Conservation (phyloP, 257 asterid genomes). For the Hygrophila difformis region DNA sequence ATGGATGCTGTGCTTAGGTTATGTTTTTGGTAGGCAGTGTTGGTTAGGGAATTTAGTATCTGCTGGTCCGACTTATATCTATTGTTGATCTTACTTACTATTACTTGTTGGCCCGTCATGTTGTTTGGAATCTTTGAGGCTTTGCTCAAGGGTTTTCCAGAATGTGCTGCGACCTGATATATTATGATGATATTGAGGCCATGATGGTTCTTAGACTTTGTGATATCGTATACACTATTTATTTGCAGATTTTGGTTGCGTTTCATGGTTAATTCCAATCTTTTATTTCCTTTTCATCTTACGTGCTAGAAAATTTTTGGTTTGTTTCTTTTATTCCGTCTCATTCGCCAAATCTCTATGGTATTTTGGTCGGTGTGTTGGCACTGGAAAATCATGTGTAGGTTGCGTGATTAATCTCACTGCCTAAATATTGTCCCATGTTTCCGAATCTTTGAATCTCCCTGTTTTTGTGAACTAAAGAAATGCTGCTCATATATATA, state of each 20-base stretch:
- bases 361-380: too few species aligned
- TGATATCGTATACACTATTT: constrained; percentile 11
- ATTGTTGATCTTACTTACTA: constrained; percentile 11
- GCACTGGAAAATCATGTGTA: too few species aligned
- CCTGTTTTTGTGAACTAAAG: too few species aligned
- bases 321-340: too few species aligned
- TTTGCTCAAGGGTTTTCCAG: constrained; percentile 17
- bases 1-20: constrained; percentile 5
- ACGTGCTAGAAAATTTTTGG: too few species aligned
- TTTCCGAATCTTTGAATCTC: too few species aligned
- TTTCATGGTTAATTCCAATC: too few species aligned
- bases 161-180: constrained; percentile 20
- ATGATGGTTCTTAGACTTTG: constrained; percentile 7
- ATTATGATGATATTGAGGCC: constrained; percentile 26
- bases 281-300: too few species aligned
- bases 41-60: constrained; percentile 13
- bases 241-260: neutral
- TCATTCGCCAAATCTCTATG: too few species aligned
- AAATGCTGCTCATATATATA: too few species aligned
- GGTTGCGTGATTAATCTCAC: too few species aligned
- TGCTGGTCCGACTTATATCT: constrained; percentile 1
- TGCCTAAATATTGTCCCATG: too few species aligned
- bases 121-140: constrained; percentile 14
- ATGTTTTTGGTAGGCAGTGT: constrained; percentile 13
- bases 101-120: constrained; percentile 15